Evolutionary conservation across 352 stramenopile species (phyloP).

Genomic region (Pythium chondricola): DNA sequence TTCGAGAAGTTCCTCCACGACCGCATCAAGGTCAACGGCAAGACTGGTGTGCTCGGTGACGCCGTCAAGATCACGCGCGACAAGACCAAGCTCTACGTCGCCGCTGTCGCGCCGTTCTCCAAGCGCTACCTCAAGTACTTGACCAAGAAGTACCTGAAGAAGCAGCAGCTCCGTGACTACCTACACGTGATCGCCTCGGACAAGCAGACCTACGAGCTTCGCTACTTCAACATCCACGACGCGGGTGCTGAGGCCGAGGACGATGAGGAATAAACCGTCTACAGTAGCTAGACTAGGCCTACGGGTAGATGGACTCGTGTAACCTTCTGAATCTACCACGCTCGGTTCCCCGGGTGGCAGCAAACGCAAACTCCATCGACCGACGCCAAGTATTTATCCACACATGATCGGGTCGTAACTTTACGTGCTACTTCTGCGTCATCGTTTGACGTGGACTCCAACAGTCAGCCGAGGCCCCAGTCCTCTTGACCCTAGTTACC

Average conservation of each 20-base stretch:
- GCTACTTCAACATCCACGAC: conserved; percentile 98
- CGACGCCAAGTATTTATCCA: too few species aligned
- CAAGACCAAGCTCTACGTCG: conserved; percentile 96
- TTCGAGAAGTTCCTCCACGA: conserved; percentile 99
- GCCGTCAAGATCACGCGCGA: conserved; percentile 94
- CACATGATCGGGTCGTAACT: too few species aligned
- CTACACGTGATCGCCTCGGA: conserved; percentile 97
- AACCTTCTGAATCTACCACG: conserved; percentile 22
- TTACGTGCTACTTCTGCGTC: too few species aligned
- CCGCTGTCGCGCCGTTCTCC: conserved; percentile 92
- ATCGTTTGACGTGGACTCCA: too few species aligned
- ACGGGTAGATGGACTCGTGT: conserved; percentile 4
- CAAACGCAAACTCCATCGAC: too few species aligned
- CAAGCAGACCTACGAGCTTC: conserved; percentile 98
- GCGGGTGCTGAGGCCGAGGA: conserved; percentile 87
- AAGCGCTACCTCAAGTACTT: conserved; percentile 99
- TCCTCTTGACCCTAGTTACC: too few species aligned
- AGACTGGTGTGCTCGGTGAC: conserved; percentile 95
- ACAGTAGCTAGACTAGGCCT: conserved; percentile 1
- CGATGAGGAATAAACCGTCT: conserved; percentile 77
- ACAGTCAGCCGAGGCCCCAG: too few species aligned
- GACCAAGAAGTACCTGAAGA: conserved; percentile 99
- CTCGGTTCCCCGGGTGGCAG: too few species aligned
- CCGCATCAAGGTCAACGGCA: conserved; percentile 99
- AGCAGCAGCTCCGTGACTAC: conserved; percentile 99